Evolutionary conservation across 176 grass and related monocot species (phyloP).

Genomic region (Oryza nivara): DNA sequence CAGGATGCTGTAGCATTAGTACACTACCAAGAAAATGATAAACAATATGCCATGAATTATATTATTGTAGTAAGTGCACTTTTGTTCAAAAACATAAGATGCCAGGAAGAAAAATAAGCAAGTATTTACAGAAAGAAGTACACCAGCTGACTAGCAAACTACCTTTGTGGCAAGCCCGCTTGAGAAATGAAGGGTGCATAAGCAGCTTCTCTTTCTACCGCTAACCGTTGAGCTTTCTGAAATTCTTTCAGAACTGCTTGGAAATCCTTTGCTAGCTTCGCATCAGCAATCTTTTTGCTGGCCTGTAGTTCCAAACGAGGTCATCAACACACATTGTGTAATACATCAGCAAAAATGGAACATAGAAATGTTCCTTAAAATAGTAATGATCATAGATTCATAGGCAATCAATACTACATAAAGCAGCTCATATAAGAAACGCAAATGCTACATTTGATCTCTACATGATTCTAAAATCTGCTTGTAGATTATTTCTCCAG

Average conservation of each 20-base stretch:
- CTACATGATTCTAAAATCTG: constrained; percentile 14
- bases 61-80: background rate
- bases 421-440: background rate
- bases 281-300: constrained; percentile 94
- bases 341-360: background rate
- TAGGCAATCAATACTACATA: background rate
- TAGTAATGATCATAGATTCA: constrained; percentile 19
- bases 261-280: constrained; percentile 98
- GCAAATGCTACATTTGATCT: background rate
- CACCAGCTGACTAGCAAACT: background rate
- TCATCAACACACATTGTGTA: background rate
- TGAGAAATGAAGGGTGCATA: constrained; percentile 88
- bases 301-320: constrained; percentile 58
- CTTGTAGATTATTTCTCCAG: background rate
- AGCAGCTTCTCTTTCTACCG: constrained; percentile 93
- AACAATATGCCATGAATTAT: background rate
- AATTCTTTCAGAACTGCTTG: constrained; percentile 94
- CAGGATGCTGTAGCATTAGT: background rate
- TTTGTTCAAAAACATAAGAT: constrained; percentile 21
- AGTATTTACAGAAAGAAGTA: background rate
- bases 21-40: background rate
- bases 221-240: constrained; percentile 85
- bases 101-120: background rate
- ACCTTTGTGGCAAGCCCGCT: constrained; percentile 69
- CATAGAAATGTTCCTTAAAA: background rate